Conservation (phyloP, 2,329 filamentous ascomycete genomes). For the Colletotrichum tanaceti region DNA sequence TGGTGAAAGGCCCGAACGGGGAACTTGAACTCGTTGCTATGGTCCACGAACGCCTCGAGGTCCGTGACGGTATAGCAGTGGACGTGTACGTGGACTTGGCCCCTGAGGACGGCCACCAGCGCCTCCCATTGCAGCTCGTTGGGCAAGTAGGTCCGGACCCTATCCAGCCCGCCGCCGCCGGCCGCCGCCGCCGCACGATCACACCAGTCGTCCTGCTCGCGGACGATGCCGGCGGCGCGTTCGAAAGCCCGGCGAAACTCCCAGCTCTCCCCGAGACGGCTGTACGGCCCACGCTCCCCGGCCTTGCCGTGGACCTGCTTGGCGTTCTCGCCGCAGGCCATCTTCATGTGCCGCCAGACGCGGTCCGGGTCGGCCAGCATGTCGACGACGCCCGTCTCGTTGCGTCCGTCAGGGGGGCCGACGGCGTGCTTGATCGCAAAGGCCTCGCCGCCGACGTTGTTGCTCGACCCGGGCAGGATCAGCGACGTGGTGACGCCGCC, state of each 20-base stretch:
- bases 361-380: conserved; percentile 74
- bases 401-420: conserved; percentile 68
- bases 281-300: conserved; percentile 67
- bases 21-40: conserved; percentile 79
- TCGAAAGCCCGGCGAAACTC: conserved; percentile 76
- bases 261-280: conserved; percentile 76
- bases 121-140: conserved; percentile 73
- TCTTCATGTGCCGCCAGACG: conserved; percentile 79
- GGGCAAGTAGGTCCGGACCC: conserved; percentile 68
- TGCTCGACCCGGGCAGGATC: conserved; percentile 74
- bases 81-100: conserved; percentile 76
- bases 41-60: conserved; percentile 75
- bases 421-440: conserved; percentile 76
- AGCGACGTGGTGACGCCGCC: conserved; percentile 77
- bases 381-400: conserved; percentile 71
- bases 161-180: conserved; percentile 59
- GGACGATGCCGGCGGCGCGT: conserved; percentile 66
- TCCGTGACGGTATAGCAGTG: conserved; percentile 79
- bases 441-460: conserved; percentile 79
- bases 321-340: conserved; percentile 79
- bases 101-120: conserved; percentile 70
- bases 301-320: conserved; percentile 69
- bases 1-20: conserved; percentile 75
- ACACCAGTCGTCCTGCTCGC: conserved; percentile 78
- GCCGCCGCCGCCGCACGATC: conserved; percentile 64